These are phyloP conservation scores for Pterula multifida DNA, from an alignment of 1,284 basidiomycete genomes.

Conservation along the genomic window DNA sequence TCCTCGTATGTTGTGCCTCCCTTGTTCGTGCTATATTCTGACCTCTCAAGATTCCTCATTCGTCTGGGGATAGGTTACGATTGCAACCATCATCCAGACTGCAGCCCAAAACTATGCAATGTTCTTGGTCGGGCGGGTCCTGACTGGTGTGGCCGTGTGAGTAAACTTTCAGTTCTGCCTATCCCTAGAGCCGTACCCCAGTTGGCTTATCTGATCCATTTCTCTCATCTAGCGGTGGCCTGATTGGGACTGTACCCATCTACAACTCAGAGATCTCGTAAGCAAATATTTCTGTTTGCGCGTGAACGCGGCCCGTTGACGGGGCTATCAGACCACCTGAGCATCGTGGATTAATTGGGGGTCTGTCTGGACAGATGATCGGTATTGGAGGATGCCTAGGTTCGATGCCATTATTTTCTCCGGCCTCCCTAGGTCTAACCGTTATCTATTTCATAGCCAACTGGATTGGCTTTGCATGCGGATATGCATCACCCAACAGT, in stretches of 20 bases:
- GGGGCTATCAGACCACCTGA: slow-evolving; percentile 9
- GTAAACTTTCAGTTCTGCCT: neutral
- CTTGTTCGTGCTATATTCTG: neutral
- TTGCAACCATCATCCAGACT: slow-evolving; percentile 12
- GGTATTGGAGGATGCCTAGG: slow-evolving; percentile 8
- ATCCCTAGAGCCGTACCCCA: too few relatives aligned
- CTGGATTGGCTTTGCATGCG: slow-evolving; percentile 12
- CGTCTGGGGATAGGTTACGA: slow-evolving; percentile 11
- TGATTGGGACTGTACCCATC: slow-evolving; percentile 12
- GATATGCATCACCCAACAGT: slow-evolving; percentile 7
- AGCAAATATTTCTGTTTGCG: neutral
- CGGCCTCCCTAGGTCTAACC: neutral
- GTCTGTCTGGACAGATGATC: slow-evolving; percentile 12
- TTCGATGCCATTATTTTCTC: neutral
- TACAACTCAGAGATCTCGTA: slow-evolving; percentile 13
- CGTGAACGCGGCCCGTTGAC: neutral
- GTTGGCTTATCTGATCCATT: too few relatives aligned
- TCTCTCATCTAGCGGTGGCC: slow-evolving; percentile 7
- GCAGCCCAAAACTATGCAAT: slow-evolving; percentile 13
- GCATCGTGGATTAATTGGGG: slow-evolving; percentile 11
- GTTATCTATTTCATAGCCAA: slow-evolving; percentile 6
- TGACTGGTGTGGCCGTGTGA: slow-evolving; percentile 12
- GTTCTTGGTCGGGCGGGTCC: slow-evolving; percentile 11
- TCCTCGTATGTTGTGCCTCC: slow-evolving; percentile 7
- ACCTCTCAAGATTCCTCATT: too few relatives aligned